These are phyloP conservation scores for Quercus parvula DNA, from an alignment of 306 rosid species.

Conservation along the genomic window DNA sequence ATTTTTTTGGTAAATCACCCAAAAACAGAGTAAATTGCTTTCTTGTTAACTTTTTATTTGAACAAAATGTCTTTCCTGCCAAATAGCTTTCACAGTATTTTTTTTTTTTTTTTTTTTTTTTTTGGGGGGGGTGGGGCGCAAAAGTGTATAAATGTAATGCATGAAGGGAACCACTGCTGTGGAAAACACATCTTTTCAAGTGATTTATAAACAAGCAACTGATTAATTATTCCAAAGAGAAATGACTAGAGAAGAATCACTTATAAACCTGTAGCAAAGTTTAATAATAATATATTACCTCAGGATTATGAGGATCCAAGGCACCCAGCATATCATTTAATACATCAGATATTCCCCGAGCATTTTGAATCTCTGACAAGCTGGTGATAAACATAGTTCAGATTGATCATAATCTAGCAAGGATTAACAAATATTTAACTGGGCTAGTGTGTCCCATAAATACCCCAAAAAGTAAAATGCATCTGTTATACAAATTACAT, in stretches of 20 bases:
- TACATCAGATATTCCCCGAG: slow-evolving; percentile 78
- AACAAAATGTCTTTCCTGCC: not conserved
- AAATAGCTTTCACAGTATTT: not conserved
- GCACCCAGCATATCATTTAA: slow-evolving; percentile 88
- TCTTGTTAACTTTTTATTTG: not conserved
- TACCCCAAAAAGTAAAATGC: not conserved
- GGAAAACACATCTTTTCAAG: not conserved
- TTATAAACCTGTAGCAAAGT: not conserved
- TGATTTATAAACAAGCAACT: not conserved
- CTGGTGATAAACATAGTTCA: slow-evolving; percentile 42
- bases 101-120: not conserved
- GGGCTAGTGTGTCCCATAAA: not conserved
- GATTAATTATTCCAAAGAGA: slow-evolving; percentile 11
- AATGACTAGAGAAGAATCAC: not conserved
- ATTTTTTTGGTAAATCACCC: no score
- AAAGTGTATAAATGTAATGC: not conserved
- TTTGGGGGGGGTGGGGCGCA: not conserved
- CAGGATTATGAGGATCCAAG: slow-evolving; percentile 69
- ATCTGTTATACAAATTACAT: not conserved
- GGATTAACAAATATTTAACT: not conserved
- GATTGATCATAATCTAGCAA: slow-evolving; percentile 10
- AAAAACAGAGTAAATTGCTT: not conserved
- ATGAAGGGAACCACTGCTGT: not conserved
- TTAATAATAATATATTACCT: slow-evolving; percentile 40
- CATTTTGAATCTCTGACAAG: slow-evolving; percentile 71